phyloP scores from a whole-genome alignment of 2,329 filamentous ascomycete genomes.

The Fusarium irregulare region DNA sequence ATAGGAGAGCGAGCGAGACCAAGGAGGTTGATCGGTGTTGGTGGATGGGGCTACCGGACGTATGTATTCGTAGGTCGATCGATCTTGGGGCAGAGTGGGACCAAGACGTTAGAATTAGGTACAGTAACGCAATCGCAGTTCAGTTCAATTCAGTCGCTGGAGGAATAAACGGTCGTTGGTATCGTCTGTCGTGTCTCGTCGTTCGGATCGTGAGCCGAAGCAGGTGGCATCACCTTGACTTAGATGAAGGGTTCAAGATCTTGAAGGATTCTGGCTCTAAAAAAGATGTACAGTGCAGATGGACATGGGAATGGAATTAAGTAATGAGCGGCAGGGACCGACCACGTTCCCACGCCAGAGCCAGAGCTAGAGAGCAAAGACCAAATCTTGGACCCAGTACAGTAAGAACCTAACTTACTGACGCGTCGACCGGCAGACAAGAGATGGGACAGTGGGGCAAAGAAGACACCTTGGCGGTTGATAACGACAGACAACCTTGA shows the following conservation, averaged over 20 bases:
- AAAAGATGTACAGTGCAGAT: conserved; percentile 18
- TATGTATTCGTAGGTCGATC: conserved; percentile 19
- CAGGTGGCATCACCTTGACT: conserved; percentile 12
- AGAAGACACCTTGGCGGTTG: conserved; percentile 22
- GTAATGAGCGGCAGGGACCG: conserved; percentile 47
- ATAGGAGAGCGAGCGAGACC: conserved; percentile 22
- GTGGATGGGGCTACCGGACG: conserved; percentile 16
- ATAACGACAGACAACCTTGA: conserved; percentile 21
- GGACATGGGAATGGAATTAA: conserved; percentile 35
- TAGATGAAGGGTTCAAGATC: conserved; percentile 9
- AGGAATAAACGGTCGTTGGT: conserved; percentile 30
- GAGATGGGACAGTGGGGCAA: conserved; percentile 39
- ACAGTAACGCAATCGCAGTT: conserved; percentile 17
- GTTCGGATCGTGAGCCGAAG: conserved; percentile 20
- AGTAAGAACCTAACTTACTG: conserved; percentile 35
- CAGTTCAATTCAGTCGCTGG: background rate
- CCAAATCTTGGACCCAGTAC: conserved; percentile 26
- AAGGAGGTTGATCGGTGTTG: conserved; percentile 15
- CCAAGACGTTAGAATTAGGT: conserved; percentile 12
- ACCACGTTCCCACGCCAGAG: conserved; percentile 42
- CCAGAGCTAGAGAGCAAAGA: conserved; percentile 9
- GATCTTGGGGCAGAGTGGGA: conserved; percentile 27
- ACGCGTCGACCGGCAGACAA: conserved; percentile 41
- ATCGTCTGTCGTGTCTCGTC: conserved; percentile 37
- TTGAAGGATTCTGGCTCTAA: conserved; percentile 32